Evolutionary conservation across 2,329 filamentous ascomycete genomes (phyloP), one percentile per base, ranked within the genome.

Genomic region (Hypoxylon sp.): DNA sequence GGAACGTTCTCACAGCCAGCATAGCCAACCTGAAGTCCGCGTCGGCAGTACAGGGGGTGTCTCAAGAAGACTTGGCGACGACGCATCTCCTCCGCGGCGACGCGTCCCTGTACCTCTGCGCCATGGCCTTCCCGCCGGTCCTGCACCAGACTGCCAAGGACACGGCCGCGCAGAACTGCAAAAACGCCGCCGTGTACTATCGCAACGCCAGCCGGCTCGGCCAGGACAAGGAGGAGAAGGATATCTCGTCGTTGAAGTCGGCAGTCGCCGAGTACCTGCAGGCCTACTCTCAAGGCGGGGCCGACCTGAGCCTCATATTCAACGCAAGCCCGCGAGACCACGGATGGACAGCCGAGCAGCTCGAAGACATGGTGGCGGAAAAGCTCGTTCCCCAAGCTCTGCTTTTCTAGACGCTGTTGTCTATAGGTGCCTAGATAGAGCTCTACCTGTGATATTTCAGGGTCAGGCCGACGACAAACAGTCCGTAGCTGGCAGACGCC

Each of bases 111-210:
- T 63, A 54, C 4, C 57, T 73, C 1, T 67, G 67, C 42, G 55
- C 60, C 18, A 60, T 73, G 37, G 64, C 67, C 1, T 65, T 67
- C 29, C 58, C 69, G 1, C 71, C 70, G 4, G 38, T 43, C 4
- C 58, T 64, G 3, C 51, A 71, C 40, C 43, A 55, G 20, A 59
- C 66, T 21, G 71, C 71, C 13, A 47, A 53, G 13, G 48, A 52
- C 2, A 67, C 60, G 2, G 62, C 64, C 4, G 23, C 60, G 2
- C 63, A 70, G 46, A 67, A 72, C 15, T 55, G 69, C 8, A 70
- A 67, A 47, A 66, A 71, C 48, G 70, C 71, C 1, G 65, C 67
- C 27, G 66, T 72, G 3, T 73, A 70, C 55, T 73, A 72, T 47
- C 66, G 67, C 18, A 73, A 73, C 40, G 70, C 71, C 5, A 62